Conservation (phyloP, 2,329 filamentous ascomycete genomes). For the Calonectria honghensis region DNA sequence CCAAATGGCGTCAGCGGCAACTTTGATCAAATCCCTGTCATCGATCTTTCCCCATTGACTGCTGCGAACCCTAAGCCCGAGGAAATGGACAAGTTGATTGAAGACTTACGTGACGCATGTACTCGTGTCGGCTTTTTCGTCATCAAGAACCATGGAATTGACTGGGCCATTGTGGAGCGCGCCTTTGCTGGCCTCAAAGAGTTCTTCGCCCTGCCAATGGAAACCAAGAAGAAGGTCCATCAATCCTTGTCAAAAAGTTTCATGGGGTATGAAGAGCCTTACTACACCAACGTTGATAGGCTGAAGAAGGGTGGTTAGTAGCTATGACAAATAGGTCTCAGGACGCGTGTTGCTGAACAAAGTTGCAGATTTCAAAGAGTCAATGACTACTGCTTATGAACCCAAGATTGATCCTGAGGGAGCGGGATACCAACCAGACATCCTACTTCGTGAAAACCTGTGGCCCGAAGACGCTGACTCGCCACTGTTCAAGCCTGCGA, state of each 20-base stretch:
- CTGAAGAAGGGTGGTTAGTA: constrained; percentile 8
- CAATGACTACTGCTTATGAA: not conserved
- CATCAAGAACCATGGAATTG: constrained; percentile 15
- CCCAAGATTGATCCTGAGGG: not conserved
- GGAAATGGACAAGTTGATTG: not conserved
- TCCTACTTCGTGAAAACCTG: not conserved
- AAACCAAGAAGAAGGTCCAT: constrained; percentile 12
- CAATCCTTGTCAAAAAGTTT: not conserved
- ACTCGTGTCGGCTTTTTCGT: constrained; percentile 13
- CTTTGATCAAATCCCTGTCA: constrained; percentile 13
- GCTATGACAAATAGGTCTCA: too few relatives aligned
- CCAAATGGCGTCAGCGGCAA: constrained; percentile 2
- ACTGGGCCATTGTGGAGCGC: constrained; percentile 13
- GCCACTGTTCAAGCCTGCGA: not conserved
- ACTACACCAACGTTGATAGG: constrained; percentile 7
- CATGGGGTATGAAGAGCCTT: constrained; percentile 8
- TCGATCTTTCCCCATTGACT: constrained; percentile 4
- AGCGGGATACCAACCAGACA: constrained; percentile 1
- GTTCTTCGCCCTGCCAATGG: not conserved
- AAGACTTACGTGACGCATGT: not conserved
- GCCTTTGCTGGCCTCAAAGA: not conserved
- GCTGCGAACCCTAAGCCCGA: not conserved
- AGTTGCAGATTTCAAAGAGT: not conserved
- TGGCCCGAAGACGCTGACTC: constrained; percentile 2
- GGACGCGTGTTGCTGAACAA: not conserved